Percentiles rank a stretch among this genome's conserved stretches.
Evolutionary conservation across 2,329 filamentous ascomycete genomes (phyloP).

Genomic region (Fusarium mundagurra): DNA sequence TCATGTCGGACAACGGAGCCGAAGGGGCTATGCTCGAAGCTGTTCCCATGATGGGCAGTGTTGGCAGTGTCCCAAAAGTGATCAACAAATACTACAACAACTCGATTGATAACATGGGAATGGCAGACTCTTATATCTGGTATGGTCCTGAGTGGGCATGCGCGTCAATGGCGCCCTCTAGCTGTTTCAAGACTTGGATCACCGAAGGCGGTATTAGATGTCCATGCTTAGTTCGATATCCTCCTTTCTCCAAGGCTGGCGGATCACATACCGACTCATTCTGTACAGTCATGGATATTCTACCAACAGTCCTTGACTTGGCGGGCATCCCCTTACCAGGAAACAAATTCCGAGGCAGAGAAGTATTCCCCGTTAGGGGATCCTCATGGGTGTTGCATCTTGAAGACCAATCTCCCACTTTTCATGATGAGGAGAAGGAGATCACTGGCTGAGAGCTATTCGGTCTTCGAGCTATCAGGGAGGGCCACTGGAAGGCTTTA

Average conservation of each 20-base stretch:
- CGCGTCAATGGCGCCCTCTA: conserved; percentile 49
- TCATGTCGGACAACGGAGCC: conserved; percentile 6
- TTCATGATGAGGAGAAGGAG: conserved; percentile 58
- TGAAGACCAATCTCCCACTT: conserved; percentile 47
- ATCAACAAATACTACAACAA: conserved; percentile 57
- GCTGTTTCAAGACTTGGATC: conserved; percentile 49
- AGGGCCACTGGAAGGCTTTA: conserved; percentile 63
- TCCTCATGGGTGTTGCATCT: conserved; percentile 33
- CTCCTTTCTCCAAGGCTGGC: conserved; percentile 32
- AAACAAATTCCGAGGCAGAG: conserved; percentile 51
- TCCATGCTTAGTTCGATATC: conserved; percentile 41
- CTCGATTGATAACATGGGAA: conserved; percentile 64
- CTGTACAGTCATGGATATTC: conserved; percentile 60
- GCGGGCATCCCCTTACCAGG: conserved; percentile 53
- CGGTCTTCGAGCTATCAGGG: conserved; percentile 61
- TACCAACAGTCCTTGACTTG: conserved; percentile 59
- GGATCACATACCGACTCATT: conserved; percentile 48
- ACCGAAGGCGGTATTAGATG: conserved; percentile 43
- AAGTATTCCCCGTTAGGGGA: conserved; percentile 62
- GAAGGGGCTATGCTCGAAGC: conserved; percentile 55
- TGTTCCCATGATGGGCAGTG: conserved; percentile 55
- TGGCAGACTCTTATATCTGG: conserved; percentile 67
- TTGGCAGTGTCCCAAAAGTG: conserved; percentile 22
- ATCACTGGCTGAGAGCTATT: conserved; percentile 67
- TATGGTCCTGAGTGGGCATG: conserved; percentile 67